Evolutionary conservation across 1,139 yeast genomes (phyloP), one percentile per base, ranked within the genome.

Genomic region (Magnusiomyces tetraspermus): DNA sequence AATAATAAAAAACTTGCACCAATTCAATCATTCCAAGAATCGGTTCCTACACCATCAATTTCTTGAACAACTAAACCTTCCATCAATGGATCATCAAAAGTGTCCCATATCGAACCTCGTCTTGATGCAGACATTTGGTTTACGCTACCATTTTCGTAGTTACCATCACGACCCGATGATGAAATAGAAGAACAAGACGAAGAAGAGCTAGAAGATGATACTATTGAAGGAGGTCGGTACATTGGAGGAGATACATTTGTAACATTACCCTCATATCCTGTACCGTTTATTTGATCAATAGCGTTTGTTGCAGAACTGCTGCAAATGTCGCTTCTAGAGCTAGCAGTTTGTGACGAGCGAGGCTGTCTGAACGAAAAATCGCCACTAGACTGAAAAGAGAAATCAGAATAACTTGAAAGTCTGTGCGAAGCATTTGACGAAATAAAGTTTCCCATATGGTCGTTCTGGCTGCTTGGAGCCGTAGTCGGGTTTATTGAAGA

Each of bases 1-100:
- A 30, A n/a, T n/a, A n/a, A n/a, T n/a, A 36, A 36, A 5, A 36
- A 5, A n/a, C n/a, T n/a, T n/a, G n/a, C n/a, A n/a, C n/a, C n/a
- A n/a, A n/a, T 43, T 43, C 5, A 43, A 26, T 6, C 21, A n/a
- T 43, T 23, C 46, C 46, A 43, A 19, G 46, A 43, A 19, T 15
- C 23, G 28, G 33, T 17, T 2, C 13, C 36, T 3, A 53, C 51
- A 2, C 56, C 56, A 21, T 53, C 46, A 15, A 53, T 51, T 8
- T 48, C 48, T 38, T 53, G 56, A 23, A 53, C 48, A 3, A 41
- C 50, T 15, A 51, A 30, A 19, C 53, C 52, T n/a, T 53, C 53
- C 23, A 53, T 37, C 2, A 51, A 53, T 8, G 53, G 53, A 33
- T 51, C 56, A 21, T 53, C 50, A 26, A 44, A 53, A 11, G 53